Percentiles rank a stretch among this genome's conserved stretches.
Evolutionary conservation across 2,329 filamentous ascomycete genomes (phyloP).

Genomic region (Trichoderma harzianum): DNA sequence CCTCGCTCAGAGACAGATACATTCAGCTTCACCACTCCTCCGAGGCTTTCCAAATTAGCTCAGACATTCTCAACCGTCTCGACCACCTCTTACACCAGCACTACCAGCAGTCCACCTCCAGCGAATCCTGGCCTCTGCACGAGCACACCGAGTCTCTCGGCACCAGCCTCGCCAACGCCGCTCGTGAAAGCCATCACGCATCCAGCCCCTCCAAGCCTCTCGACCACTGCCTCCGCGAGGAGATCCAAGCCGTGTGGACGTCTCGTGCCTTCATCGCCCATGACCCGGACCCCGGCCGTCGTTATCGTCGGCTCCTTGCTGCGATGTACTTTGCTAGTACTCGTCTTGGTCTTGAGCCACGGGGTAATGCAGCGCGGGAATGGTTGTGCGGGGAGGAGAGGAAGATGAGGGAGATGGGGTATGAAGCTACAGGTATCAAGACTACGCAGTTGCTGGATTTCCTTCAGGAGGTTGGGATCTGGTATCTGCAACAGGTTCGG

Average conservation of each 20-base stretch:
- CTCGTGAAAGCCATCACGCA: background rate
- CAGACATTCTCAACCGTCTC: background rate
- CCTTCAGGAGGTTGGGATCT: conserved; percentile 5
- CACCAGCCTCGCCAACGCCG: background rate
- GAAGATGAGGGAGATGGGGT: background rate
- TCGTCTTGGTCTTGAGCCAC: background rate
- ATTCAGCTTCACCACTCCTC: background rate
- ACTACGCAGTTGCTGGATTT: background rate
- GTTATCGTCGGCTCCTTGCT: conserved; percentile 2
- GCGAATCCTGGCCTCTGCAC: background rate
- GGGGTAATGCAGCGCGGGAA: conserved; percentile 15
- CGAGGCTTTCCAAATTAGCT: background rate
- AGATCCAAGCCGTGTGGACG: conserved; percentile 1
- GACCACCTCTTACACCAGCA: background rate
- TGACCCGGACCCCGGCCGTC: background rate
- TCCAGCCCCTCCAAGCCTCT: background rate
- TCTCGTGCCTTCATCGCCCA: background rate
- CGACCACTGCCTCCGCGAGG: conserved; percentile 10
- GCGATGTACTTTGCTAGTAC: conserved; percentile 8
- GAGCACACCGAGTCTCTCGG: background rate
- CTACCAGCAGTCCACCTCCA: background rate
- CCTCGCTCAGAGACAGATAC: background rate
- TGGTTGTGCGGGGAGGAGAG: conserved; percentile 19
- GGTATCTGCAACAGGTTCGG: background rate
- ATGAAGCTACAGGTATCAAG: conserved; percentile 8